Evolutionary conservation across 257 asterid species (phyloP), one percentile per base, ranked within the genome.

Genomic region (Salvia rosmarinus): DNA sequence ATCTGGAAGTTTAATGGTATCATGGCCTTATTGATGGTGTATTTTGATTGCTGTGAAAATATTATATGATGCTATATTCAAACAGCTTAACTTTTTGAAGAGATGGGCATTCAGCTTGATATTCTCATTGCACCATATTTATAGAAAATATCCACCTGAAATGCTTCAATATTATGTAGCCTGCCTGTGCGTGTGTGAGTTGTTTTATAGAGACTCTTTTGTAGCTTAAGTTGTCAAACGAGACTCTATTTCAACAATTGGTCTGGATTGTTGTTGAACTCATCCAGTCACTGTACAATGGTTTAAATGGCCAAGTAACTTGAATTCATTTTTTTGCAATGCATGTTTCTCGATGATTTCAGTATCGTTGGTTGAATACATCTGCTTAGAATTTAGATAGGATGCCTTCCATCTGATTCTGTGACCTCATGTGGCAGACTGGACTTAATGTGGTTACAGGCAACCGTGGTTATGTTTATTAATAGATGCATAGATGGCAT

Each of bases 381-480:
- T 19, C 51, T 51, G 67, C 63, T n/a, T n/a, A n/a, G n/a, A n/a
- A n/a, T n/a, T 40, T 30, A 32, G 37, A 58, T 74, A 11, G 65
- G 65, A 51, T 4, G 2, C 30, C 25, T 71, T 50, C 43, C 63
- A 57, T 46, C 39, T 71, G 54, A 56, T 64, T 43, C 70, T 51
- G 14, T 66, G 0, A 47, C 28, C 40, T 75, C 19, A 28, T 34
- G 42, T 35, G 55, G 71, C 14, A 40, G 47, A 56, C 19, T 65
- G 28, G 19, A 54, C 37, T 25, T 61, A 9, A 19, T 68, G 51
- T 44, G 13, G 65, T 13, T 25, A 55, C 39, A 44, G 40, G 43
- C 32, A 61, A 23, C 13, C 34, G 43, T 14, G 10, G 54, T 20
- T 64, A 19, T 63, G 17, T 65, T 17, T 55, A 57, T 35, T 39